phyloP scores from a whole-genome alignment of 129 eudicot species.

The Flaveria sonorensis region DNA sequence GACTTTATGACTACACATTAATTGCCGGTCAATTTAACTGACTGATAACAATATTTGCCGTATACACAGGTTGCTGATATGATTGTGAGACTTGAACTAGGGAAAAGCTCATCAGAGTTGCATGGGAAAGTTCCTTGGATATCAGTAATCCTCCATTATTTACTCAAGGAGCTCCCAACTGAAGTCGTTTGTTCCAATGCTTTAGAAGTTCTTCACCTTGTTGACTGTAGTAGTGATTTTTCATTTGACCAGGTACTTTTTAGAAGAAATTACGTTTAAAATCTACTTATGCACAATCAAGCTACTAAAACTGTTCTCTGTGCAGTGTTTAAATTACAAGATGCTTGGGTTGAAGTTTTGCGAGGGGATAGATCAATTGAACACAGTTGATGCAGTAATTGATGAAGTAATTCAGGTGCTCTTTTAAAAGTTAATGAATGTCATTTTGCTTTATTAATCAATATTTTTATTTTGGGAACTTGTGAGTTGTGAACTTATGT shows the following conservation, averaged over 20 bases:
- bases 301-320: conserved; percentile 31
- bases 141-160: conserved; percentile 70
- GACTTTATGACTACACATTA: neutral
- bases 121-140: conserved; percentile 47
- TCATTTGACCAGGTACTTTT: conserved; percentile 72
- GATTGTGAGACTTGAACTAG: conserved; percentile 57
- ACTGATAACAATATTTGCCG: neutral
- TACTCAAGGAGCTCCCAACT: conserved; percentile 71
- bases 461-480: neutral
- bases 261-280: neutral
- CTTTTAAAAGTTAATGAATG: conserved; percentile 9
- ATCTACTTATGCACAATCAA: conserved; percentile 15
- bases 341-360: conserved; percentile 79
- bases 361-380: conserved; percentile 58
- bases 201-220: conserved; percentile 57
- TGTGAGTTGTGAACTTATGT: conserved; percentile 10
- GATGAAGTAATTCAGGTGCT: conserved; percentile 70
- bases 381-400: conserved; percentile 43
- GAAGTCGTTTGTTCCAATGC: conserved; percentile 56
- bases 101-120: conserved; percentile 42
- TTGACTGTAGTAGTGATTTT: conserved; percentile 56
- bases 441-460: neutral
- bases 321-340: conserved; percentile 74
- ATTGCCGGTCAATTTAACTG: neutral
- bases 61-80: conserved; percentile 47